These are phyloP conservation scores for Ceratocystis smalleyi DNA, from an alignment of 2,329 filamentous ascomycete species.

Conservation along the genomic window DNA sequence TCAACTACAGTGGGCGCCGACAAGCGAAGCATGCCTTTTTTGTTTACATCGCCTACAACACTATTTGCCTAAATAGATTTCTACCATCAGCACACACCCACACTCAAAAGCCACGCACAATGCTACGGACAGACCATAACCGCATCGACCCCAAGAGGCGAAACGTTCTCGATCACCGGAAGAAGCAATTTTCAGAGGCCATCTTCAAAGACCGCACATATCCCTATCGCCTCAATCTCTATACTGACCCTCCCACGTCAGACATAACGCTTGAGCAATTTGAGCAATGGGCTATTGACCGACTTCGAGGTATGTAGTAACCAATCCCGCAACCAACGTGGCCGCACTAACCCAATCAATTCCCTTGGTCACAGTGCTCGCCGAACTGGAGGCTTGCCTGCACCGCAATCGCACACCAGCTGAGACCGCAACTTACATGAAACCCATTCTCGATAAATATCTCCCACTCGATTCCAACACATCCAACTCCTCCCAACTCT, in stretches of 20 bases:
- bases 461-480: conserved; percentile 65
- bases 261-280: conserved; percentile 96
- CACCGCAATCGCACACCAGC: conserved; percentile 78
- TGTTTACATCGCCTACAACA: neutral
- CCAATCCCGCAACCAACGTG: neutral
- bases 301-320: conserved; percentile 51
- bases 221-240: conserved; percentile 80
- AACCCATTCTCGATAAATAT: conserved; percentile 72
- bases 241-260: conserved; percentile 69
- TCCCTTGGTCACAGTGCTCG: conserved; percentile 43
- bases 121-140: conserved; percentile 37
- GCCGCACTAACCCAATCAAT: no score
- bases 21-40: neutral
- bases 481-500: conserved; percentile 42
- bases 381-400: conserved; percentile 82
- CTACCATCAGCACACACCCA: neutral
- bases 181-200: conserved; percentile 69
- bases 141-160: conserved; percentile 57
- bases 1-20: neutral
- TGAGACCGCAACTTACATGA: conserved; percentile 74
- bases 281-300: conserved; percentile 95
- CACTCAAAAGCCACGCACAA: conserved; percentile 21
- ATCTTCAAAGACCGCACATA: conserved; percentile 67
- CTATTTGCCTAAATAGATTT: neutral
- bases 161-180: conserved; percentile 60